Evolutionary conservation across 2,329 filamentous ascomycete genomes (phyloP), one percentile per base, ranked within the genome.

Genomic region (Diplocarpon mali): DNA sequence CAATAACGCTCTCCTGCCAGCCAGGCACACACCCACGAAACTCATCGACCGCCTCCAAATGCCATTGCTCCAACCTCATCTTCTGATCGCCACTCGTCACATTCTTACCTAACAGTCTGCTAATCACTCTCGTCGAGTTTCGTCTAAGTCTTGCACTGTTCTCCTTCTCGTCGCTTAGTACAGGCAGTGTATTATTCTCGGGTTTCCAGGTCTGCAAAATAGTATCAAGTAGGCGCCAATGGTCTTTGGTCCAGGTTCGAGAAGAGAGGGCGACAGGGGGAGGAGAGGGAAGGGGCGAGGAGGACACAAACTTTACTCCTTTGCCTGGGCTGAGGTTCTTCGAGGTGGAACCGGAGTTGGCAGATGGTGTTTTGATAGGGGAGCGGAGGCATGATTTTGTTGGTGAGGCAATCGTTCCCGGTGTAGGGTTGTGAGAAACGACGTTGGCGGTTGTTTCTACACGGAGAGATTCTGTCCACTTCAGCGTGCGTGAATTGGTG

Each of bases 1-100:
- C 59, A 44, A 62, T 50, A 40, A 49, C 51, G 42, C 51, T 51
- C 47, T 62, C 60, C 20, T 62, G 53, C 60, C 60, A 62, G 4
- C 60, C 60, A 3, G 54, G 53, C 15, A 61, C 59, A 4, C 44
- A 24, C 1, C 52, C 51, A 17, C 58, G 39, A 35, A 61, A 62
- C 49, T 60, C 55, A 52, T 59, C 59, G 14, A 62, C 59, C 41
- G 50, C 59, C 40, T 62, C 60, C 15, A 62, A 41, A 53, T 62
- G 60, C 60, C 60, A 62, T 46, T 60, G 58, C 40, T 62, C 51
- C 16, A 62, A 47, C 16, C 38, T 50, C 52, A 60, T 52, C 6
- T 41, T 53, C 27, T 57, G 52, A 7, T 52, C 53, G 24, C 51
- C 32, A 32, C 42, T 48, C 17, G 24, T 38, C 2, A 62, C 49